These are phyloP conservation scores for Coleophoma cylindrospora DNA, from an alignment of 2,329 filamentous ascomycete species.

Conservation along the genomic window DNA sequence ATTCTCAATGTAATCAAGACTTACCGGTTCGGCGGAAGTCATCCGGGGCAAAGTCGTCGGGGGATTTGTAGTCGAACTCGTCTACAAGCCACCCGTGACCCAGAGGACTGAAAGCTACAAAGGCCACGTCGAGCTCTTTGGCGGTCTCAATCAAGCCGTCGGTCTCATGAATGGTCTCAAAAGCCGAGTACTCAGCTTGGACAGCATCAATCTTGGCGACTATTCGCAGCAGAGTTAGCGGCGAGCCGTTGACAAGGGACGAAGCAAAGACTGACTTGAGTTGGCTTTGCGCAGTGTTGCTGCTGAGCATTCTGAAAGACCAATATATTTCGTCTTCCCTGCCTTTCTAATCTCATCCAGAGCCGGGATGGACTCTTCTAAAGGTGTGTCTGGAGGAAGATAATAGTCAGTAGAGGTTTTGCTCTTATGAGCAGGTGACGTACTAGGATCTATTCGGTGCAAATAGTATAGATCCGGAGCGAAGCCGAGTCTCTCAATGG, in stretches of 20 bases:
- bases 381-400: conserved; percentile 25
- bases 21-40: conserved; percentile 24
- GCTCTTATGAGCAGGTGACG: neutral
- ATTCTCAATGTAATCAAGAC: neutral
- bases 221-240: conserved; percentile 10
- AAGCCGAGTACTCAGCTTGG: conserved; percentile 40
- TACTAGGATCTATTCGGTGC: conserved; percentile 29
- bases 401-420: neutral
- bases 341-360: conserved; percentile 38
- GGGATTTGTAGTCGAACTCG: neutral
- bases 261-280: conserved; percentile 30
- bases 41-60: conserved; percentile 5
- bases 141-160: conserved; percentile 31
- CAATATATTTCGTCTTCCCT: conserved; percentile 42
- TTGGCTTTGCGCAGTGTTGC: conserved; percentile 36
- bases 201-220: conserved; percentile 41
- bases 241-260: conserved; percentile 40
- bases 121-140: conserved; percentile 34
- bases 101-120: conserved; percentile 39
- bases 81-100: conserved; percentile 43
- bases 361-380: conserved; percentile 40
- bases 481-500: conserved; percentile 32
- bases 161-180: conserved; percentile 35
- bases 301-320: conserved; percentile 40
- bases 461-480: conserved; percentile 35